A percentile compares a stretch with the other conserved stretches of the same genome.
Conservation (phyloP, 1,284 basidiomycete genomes). For the Mycena sp. region DNA sequence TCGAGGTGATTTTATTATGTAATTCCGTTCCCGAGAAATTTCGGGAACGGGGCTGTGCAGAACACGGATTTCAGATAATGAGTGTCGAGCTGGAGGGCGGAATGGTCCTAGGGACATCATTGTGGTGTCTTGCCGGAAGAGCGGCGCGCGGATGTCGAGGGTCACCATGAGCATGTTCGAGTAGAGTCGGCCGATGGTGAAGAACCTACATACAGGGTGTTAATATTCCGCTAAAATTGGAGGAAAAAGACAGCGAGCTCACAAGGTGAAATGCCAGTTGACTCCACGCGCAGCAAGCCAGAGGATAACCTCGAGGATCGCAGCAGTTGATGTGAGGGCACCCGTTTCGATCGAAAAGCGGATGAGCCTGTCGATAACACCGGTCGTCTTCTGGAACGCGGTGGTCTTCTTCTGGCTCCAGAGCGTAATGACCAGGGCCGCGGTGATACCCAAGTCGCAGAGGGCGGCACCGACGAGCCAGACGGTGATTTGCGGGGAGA, state of each 20-base stretch:
- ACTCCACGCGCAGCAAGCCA: background rate
- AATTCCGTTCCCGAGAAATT: no score
- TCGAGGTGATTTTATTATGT: no score
- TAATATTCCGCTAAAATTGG: background rate
- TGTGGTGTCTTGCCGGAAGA: background rate
- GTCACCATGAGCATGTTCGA: constrained; percentile 12
- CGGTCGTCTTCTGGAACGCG: constrained; percentile 5
- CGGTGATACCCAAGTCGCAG: constrained; percentile 25
- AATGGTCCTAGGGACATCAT: background rate
- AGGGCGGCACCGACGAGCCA: constrained; percentile 22
- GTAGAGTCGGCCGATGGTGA: constrained; percentile 11
- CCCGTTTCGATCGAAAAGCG: constrained; percentile 6
- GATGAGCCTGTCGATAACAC: constrained; percentile 3
- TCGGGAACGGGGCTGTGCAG: no score
- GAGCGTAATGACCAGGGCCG: constrained; percentile 18
- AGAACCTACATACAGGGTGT: background rate
- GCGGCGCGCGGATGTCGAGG: constrained; percentile 3
- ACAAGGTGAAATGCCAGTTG: constrained; percentile 12
- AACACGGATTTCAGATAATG: no score
- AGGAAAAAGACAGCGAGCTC: background rate
- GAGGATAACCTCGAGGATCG: constrained; percentile 5
- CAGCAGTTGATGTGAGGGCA: background rate
- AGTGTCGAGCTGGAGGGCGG: no score
- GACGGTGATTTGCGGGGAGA: constrained; percentile 2
- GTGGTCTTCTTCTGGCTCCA: background rate